Evolutionary conservation across 306 rosid genomes (phyloP).

Genomic region (Crotalaria pallida): DNA sequence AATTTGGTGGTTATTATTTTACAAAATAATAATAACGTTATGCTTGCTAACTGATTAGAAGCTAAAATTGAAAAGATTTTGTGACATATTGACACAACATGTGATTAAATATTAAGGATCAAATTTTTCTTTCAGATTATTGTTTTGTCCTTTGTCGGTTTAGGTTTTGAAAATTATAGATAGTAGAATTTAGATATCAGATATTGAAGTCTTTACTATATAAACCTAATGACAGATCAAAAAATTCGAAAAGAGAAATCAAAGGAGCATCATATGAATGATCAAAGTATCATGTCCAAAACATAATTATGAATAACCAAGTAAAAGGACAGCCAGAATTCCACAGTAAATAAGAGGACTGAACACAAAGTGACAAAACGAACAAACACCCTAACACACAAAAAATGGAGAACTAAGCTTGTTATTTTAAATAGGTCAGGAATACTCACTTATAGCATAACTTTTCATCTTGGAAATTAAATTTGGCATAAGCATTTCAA

Average conservation of each 20-base stretch:
- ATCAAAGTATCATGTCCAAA: neutral
- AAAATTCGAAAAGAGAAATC: neutral
- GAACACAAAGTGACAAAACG: too few species aligned
- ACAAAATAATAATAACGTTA: too few species aligned
- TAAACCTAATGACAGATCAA: neutral
- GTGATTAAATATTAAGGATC: constrained; percentile 16
- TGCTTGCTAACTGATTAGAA: constrained; percentile 1
- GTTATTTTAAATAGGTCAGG: neutral
- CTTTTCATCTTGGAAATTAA: neutral
- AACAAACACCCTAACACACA: too few species aligned
- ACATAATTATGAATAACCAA: too few species aligned
- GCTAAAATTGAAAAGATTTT: neutral
- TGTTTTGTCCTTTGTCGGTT: neutral
- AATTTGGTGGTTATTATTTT: too few species aligned
- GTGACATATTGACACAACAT: constrained; percentile 7
- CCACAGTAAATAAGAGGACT: too few species aligned
- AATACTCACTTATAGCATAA: neutral
- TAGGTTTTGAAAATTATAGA: neutral
- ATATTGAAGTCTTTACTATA: too few species aligned
- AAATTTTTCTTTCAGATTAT: neutral
- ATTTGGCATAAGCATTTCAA: neutral
- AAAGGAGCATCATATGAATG: neutral
- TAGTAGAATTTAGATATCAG: neutral
- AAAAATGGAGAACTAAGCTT: too few species aligned
- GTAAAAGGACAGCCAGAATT: too few species aligned